Evolutionary conservation across 2,329 filamentous ascomycete species (phyloP).

Genomic region (Aspergillus luchuensis): DNA sequence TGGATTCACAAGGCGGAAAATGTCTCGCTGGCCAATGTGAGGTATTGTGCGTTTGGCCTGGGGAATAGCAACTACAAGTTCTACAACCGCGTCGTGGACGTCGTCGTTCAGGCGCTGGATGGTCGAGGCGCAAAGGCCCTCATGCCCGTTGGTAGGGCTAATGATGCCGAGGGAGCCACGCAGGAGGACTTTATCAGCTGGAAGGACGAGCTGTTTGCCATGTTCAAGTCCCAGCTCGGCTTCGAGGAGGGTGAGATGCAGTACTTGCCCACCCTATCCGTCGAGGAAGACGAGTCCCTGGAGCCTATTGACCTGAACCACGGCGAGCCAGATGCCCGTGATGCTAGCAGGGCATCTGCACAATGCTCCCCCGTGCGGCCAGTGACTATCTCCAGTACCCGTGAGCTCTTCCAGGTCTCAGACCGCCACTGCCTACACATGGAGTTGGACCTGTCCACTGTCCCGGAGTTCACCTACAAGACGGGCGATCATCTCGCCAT

Average conservation of each 20-base stretch:
- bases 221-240: constrained; percentile 72
- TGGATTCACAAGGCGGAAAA: constrained; percentile 80
- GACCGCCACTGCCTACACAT: constrained; percentile 86
- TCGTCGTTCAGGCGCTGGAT: constrained; percentile 73
- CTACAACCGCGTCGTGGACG: constrained; percentile 93
- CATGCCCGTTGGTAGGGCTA: constrained; percentile 81
- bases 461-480: constrained; percentile 78
- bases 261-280: constrained; percentile 80
- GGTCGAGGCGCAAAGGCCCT: constrained; percentile 76
- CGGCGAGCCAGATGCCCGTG: constrained; percentile 77
- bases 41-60: constrained; percentile 85
- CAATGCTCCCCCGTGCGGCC: constrained; percentile 73
- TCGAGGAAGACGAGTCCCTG: constrained; percentile 70
- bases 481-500: constrained; percentile 91
- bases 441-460: constrained; percentile 80
- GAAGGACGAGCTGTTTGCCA: constrained; percentile 93
- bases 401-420: constrained; percentile 77
- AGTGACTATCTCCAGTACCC: constrained; percentile 81
- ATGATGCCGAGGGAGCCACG: constrained; percentile 92
- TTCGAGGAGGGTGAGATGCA: constrained; percentile 86
- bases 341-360: constrained; percentile 41
- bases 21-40: constrained; percentile 66
- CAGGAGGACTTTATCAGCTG: constrained; percentile 94
- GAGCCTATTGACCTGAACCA: constrained; percentile 78
- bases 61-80: constrained; percentile 98